Evolutionary conservation across 345 rosid genomes (phyloP), one percentile per base, ranked within the genome.

Genomic region (Gossypium herbaceum): DNA sequence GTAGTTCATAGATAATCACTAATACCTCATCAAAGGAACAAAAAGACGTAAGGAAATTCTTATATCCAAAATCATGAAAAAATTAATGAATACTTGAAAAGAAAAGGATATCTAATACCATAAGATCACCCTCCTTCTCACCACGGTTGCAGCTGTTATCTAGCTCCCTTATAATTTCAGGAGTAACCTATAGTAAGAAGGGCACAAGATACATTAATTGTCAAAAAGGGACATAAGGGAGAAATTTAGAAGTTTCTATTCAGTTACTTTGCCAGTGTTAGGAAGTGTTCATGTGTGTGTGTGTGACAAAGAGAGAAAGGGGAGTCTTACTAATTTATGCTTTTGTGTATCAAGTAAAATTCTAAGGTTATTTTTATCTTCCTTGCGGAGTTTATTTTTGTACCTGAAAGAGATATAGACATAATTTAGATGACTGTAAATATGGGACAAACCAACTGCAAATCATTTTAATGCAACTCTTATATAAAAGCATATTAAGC

Each of bases 111-210:
- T 91, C 79, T 50, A 82, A 81, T 73, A 76, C 43, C 89, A 86
- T 86, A 20, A 81, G 85, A 82, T 90, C 89, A n/a, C 82, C 97
- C 78, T 81, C 88, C 80, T 87, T 89, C 84, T 92, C 97, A n/a
- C 97, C 93, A 15, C 95, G 93, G 84, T 84, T 91, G 75, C 91
- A 88, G 82, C 94, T 89, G 74, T 82, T 85, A 71, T 86, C 86
- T 24, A 93, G 84, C 85, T 95, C 99, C 78, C 91, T 86, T 48
- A 77, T 54, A 77, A 95, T 91, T 84, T 90, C 97, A 66, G 94
- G 93, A 48, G 99, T 89, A 76, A 93, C 91, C 98, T 93, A 73
- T 64, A 76, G 13, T 20, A 63, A 54, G 43, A 63, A 52, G 34
- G 50, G 34, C 41, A 74, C 2, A 74, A 12, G 51, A 39, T 64